Conservation (phyloP, 768 basidiomycete species). For the Multifurca ochricompacta region DNA sequence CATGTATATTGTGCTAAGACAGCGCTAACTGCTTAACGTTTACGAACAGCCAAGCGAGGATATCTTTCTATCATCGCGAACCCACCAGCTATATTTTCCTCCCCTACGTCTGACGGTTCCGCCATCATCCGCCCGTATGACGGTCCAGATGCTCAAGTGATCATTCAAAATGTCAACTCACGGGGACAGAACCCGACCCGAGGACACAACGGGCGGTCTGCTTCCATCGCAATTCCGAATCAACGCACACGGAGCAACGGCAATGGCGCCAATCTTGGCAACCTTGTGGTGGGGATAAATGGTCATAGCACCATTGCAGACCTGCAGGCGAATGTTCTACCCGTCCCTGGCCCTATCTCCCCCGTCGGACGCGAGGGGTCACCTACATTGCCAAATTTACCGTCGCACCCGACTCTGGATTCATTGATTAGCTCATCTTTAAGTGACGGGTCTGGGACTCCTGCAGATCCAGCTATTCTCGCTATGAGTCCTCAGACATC, state of each 20-base stretch:
- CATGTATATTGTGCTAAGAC: too few species aligned
- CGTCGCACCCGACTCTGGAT: constrained; percentile 78
- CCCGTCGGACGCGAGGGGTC: constrained; percentile 43
- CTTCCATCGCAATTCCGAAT: constrained; percentile 35
- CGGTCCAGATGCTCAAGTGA: constrained; percentile 81
- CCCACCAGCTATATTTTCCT: constrained; percentile 64
- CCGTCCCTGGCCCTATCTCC: constrained; percentile 13
- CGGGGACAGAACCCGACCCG: constrained; percentile 58
- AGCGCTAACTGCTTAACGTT: constrained; percentile 5
- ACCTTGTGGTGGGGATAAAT: constrained; percentile 25
- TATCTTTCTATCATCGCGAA: constrained; percentile 86
- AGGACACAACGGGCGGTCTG: constrained; percentile 56
- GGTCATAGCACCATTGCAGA: constrained; percentile 21
- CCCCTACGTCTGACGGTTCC: constrained; percentile 40
- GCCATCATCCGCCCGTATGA: constrained; percentile 86
- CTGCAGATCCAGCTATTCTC: constrained; percentile 63
- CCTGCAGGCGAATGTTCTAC: constrained; percentile 3
- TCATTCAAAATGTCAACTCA: constrained; percentile 78
- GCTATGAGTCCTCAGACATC: constrained; percentile 39
- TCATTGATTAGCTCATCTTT: constrained; percentile 74
- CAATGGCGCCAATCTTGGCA: constrained; percentile 29
- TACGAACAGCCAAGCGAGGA: constrained; percentile 77
- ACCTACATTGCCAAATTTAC: constrained; percentile 73
- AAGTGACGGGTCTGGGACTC: constrained; percentile 42
- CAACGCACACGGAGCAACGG: constrained; percentile 32